A percentile compares a stretch with the other conserved stretches of the same genome.
Evolutionary conservation across 1,284 basidiomycete genomes (phyloP).

Genomic region (Melampsora americana): DNA sequence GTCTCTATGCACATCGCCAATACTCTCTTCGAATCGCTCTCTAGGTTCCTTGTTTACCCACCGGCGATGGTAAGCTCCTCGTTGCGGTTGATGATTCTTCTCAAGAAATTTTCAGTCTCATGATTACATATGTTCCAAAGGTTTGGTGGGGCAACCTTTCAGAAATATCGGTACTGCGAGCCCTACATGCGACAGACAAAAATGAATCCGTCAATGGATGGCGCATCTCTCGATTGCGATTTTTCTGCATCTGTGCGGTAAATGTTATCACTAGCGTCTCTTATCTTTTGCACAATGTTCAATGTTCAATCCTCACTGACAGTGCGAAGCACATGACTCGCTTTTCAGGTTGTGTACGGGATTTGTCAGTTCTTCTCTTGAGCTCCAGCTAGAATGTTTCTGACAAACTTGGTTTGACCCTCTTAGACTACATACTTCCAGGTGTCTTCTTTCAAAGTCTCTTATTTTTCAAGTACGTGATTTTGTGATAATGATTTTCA

Average conservation of each 20-base stretch:
- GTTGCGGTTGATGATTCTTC: too few species aligned
- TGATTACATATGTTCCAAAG: background rate
- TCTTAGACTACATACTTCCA: background rate
- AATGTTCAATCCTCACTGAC: background rate
- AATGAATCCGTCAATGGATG: background rate
- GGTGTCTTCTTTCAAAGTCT: conserved; percentile 7
- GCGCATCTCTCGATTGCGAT: background rate
- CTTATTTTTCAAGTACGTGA: background rate
- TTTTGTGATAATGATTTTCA: too few species aligned
- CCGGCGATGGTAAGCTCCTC: background rate
- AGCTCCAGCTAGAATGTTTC: background rate
- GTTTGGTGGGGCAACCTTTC: conserved; percentile 10
- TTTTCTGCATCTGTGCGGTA: background rate
- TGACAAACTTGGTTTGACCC: background rate
- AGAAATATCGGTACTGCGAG: background rate
- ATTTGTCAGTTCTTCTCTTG: background rate
- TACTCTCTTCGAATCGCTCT: background rate
- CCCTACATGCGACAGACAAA: conserved; percentile 1
- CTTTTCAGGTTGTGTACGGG: background rate
- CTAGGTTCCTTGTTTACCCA: conserved; percentile 12
- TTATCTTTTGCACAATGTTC: background rate
- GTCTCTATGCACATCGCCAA: too few species aligned
- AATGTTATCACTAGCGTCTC: background rate
- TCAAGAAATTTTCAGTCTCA: background rate
- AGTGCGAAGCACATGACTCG: background rate